phyloP scores from a whole-genome alignment of 2,329 filamentous ascomycete genomes.

The Bisporella sp. region DNA sequence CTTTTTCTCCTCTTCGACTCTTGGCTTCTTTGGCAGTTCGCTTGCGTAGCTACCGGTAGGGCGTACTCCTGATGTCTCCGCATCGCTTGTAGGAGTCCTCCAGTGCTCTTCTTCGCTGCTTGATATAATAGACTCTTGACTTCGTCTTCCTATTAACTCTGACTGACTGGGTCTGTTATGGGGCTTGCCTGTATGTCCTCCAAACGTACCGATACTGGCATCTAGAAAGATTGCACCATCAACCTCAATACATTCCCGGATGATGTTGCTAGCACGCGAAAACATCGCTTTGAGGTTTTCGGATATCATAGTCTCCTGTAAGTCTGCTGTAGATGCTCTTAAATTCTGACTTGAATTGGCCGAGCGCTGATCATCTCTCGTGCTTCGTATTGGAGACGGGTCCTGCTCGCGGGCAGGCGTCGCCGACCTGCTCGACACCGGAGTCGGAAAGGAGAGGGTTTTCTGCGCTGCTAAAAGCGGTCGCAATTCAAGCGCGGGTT shows the following conservation, averaged over 20 bases:
- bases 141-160: background rate
- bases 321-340: background rate
- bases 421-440: background rate
- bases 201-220: conserved; percentile 8
- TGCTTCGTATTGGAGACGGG: background rate
- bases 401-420: background rate
- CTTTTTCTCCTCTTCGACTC: conserved; percentile 5
- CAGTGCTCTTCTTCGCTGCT: conserved; percentile 1
- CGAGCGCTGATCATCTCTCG: background rate
- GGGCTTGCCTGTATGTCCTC: background rate
- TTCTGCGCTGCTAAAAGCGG: background rate
- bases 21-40: background rate
- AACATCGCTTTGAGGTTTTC: conserved; percentile 17
- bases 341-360: background rate
- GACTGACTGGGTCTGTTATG: background rate
- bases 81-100: background rate
- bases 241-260: conserved; percentile 20
- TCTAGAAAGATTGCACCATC: conserved; percentile 24
- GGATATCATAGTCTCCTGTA: background rate
- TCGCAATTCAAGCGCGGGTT: background rate
- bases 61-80: background rate
- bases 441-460: background rate
- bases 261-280: conserved; percentile 23
- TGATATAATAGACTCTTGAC: background rate
- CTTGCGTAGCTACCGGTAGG: background rate